Conservation (phyloP, 2,329 filamentous ascomycete genomes). For the Diplodia corticola region DNA sequence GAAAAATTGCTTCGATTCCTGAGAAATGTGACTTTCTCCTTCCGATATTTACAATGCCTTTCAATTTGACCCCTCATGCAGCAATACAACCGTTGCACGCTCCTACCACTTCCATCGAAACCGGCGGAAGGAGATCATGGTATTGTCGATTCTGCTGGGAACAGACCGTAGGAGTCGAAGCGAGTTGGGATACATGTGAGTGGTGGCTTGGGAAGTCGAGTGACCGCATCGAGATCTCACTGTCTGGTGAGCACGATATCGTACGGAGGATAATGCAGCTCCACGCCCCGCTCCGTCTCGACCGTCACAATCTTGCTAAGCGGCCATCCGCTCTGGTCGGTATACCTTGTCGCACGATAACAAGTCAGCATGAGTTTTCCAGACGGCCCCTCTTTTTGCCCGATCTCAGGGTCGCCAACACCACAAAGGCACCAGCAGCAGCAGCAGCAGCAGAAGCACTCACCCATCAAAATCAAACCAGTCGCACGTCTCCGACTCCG, state of each 20-base stretch:
- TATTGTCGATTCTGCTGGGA: no score
- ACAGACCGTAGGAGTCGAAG: no score
- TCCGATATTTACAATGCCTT: no score
- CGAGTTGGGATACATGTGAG: no score
- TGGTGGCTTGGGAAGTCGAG: no score
- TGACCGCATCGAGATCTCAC: background rate
- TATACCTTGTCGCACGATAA: constrained; percentile 27
- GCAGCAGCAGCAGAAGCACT: no score
- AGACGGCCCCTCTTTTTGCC: background rate
- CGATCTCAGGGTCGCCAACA: background rate
- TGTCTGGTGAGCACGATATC: constrained; percentile 29
- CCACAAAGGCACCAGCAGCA: background rate
- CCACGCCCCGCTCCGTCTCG: constrained; percentile 27
- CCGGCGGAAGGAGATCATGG: no score
- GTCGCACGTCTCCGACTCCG: constrained; percentile 32
- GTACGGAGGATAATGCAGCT: constrained; percentile 35
- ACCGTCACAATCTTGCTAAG: constrained; percentile 34
- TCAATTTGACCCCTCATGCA: no score
- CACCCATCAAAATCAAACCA: constrained; percentile 38
- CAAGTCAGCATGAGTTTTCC: background rate
- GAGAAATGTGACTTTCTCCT: background rate
- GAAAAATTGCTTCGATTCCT: background rate
- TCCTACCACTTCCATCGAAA: no score
- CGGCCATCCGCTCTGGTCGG: constrained; percentile 36
- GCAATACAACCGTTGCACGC: no score